Percentiles rank a stretch among this genome's conserved stretches.
These are phyloP conservation scores for Chrysanthemum lavandulifolium DNA, from an alignment of 129 eudicot species.

Conservation along the genomic window DNA sequence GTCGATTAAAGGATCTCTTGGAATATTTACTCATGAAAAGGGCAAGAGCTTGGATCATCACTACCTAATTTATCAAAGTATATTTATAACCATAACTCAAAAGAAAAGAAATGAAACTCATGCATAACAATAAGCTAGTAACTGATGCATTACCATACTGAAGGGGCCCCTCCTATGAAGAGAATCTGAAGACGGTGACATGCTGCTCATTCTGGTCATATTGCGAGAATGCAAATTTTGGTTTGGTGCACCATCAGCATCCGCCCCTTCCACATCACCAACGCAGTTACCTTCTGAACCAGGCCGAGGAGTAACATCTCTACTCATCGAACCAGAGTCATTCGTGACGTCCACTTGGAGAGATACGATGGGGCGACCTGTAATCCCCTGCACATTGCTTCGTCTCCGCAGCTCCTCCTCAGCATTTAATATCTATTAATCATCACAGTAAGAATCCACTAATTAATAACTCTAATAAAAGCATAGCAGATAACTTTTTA, in stretches of 20 bases:
- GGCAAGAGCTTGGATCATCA: background rate
- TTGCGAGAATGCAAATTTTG: constrained; percentile 52
- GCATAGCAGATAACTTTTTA: constrained; percentile 6
- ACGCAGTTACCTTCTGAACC: constrained; percentile 59
- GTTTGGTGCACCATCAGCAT: constrained; percentile 55
- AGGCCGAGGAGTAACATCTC: constrained; percentile 62
- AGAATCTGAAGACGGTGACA: constrained; percentile 85
- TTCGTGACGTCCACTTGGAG: constrained; percentile 77
- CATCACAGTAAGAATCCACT: background rate
- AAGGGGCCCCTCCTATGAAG: constrained; percentile 53
- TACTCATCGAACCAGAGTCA: constrained; percentile 77
- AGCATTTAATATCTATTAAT: constrained; percentile 72
- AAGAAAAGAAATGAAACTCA: background rate
- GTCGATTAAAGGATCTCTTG: background rate
- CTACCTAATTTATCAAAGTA: background rate
- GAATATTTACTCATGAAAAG: background rate
- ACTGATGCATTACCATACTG: constrained; percentile 50
- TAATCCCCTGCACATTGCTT: constrained; percentile 49
- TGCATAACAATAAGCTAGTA: constrained; percentile 41
- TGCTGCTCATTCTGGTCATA: constrained; percentile 65
- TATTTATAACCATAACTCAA: too few relatives aligned
- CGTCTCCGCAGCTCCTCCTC: constrained; percentile 85
- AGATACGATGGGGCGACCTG: constrained; percentile 49
- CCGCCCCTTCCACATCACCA: constrained; percentile 60
- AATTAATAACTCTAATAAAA: constrained; percentile 11